Percentiles rank a stretch among this genome's conserved stretches.
phyloP scores from a whole-genome alignment of 331 rosid genomes.

The Ulmus americana region DNA sequence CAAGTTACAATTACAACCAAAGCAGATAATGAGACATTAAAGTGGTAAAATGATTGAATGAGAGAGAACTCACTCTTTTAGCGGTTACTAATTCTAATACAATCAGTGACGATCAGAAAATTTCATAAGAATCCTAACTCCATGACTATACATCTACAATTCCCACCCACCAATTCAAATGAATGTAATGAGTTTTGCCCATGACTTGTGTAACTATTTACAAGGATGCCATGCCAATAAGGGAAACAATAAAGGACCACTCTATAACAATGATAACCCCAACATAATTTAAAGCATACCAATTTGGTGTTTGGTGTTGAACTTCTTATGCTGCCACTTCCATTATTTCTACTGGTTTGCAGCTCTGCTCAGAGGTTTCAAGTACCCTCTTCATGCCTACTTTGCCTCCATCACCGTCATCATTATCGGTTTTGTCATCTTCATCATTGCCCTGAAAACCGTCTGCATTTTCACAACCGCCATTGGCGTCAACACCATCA shows the following conservation, averaged over 20 bases:
- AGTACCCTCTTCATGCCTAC: slow-evolving; percentile 25
- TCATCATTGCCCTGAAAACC: slow-evolving; percentile 28
- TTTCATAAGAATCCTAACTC: slow-evolving; percentile 20
- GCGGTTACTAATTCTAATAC: slow-evolving; percentile 19
- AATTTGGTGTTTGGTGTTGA: slow-evolving; percentile 3
- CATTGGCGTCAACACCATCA: slow-evolving; percentile 27
- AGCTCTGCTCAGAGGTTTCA: slow-evolving; percentile 34
- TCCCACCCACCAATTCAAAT: slow-evolving; percentile 37
- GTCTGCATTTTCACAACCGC: slow-evolving; percentile 27
- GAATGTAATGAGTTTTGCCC: slow-evolving; percentile 33
- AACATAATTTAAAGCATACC: slow-evolving; percentile 25
- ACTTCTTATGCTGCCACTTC: slow-evolving; percentile 37
- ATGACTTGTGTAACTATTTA: slow-evolving; percentile 49
- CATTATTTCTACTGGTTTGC: slow-evolving; percentile 34
- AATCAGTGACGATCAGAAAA: slow-evolving; percentile 12
- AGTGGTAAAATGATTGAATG: slow-evolving; percentile 5
- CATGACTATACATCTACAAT: slow-evolving; percentile 50
- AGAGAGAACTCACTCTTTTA: slow-evolving; percentile 5
- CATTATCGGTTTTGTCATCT: slow-evolving; percentile 19
- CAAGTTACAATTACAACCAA: slow-evolving; percentile 3
- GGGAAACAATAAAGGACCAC: slow-evolving; percentile 23
- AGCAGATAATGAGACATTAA: slow-evolving; percentile 2
- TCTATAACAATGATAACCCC: slow-evolving; percentile 28
- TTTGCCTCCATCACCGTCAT: slow-evolving; percentile 21
- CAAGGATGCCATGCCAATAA: slow-evolving; percentile 31